Evolutionary conservation across 805 yeast species (phyloP), one percentile per base, ranked within the genome.

Genomic region (Saccharomycopsis guyanensis): DNA sequence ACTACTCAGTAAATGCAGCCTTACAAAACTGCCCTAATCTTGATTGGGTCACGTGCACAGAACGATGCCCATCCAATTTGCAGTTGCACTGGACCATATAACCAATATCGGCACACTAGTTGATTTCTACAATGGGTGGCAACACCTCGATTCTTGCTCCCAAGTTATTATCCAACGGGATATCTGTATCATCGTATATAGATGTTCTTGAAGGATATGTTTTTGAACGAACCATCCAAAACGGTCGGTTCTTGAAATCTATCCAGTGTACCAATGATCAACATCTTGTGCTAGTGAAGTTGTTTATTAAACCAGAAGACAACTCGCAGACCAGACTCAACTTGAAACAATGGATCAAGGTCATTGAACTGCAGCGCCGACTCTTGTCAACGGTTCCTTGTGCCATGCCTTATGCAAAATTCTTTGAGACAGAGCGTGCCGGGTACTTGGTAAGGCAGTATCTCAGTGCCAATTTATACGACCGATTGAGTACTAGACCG

Each of bases 361-460:
- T 57, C 23, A 53, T 64, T 43, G 66, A 66, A 40, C 56, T 59
- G 22, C 62, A 75, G 25, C 61, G 70, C 34, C 46, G 52, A 7
- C 58, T 66, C 7, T 57, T 87, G 32, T 58, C 66, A 1, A 75
- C 70, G 44, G 61, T 75, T 27, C 78, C 79, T 8, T 83, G 82
- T 55, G 82, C 78, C 3, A 59, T 88, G 23, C 83, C 93, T 4
- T 91, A 82, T 64, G 66, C 76, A 40, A 76, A 80, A 45, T 68
- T 93, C 34, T 71, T 88, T 10, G 96, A 89, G 57, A 86, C 96
- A 0, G 94, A 84, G 44, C 70, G 97, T 38, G 97, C 97, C 0
- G 95, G 93, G 0, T 93, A 91, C 65, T 61, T 91, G 39, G 78
- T 91, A 41, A 74, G 98, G 45, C 97, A 91, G 52, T 79, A 76